Conservation (phyloP, 352 stramenopile species). For the Phytophthora kernoviae region DNA sequence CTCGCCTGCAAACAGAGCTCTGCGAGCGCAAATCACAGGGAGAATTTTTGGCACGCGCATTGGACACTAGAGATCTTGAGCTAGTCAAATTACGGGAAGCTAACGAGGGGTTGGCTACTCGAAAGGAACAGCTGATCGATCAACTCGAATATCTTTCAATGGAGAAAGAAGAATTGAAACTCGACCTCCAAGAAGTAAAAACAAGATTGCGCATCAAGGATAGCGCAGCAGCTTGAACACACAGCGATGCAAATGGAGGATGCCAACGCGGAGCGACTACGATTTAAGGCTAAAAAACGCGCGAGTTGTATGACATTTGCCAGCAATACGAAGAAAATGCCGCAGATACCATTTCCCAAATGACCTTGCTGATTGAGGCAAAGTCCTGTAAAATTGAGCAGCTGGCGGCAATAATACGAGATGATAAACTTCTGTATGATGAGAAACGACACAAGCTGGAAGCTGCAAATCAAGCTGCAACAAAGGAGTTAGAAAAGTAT, state of each 20-base stretch:
- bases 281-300: conserved; percentile 11
- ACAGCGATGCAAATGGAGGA: conserved; percentile 26
- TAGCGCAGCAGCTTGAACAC: conserved; percentile 17
- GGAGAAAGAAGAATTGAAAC: conserved; percentile 6
- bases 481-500: conserved; percentile 21
- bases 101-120: conserved; percentile 1
- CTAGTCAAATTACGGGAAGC: conserved; percentile 2
- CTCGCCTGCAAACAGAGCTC: conserved; percentile 11
- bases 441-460: conserved; percentile 13
- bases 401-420: conserved; percentile 27
- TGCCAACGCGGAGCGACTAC: conserved; percentile 7
- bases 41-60: conserved; percentile 2
- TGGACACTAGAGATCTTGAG: conserved; percentile 11
- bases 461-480: neutral
- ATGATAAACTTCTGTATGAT: conserved; percentile 7
- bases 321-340: conserved; percentile 10
- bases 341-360: conserved; percentile 27
- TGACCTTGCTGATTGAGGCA: conserved; percentile 44
- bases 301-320: conserved; percentile 11
- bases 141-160: conserved; percentile 9
- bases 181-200: neutral
- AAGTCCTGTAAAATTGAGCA: conserved; percentile 43
- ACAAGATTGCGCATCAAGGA: conserved; percentile 2
- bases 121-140: conserved; percentile 9
- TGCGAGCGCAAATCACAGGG: conserved; percentile 3